Conservation (phyloP, 1,284 basidiomycete genomes). For the Coniferiporia sulphurascens region DNA sequence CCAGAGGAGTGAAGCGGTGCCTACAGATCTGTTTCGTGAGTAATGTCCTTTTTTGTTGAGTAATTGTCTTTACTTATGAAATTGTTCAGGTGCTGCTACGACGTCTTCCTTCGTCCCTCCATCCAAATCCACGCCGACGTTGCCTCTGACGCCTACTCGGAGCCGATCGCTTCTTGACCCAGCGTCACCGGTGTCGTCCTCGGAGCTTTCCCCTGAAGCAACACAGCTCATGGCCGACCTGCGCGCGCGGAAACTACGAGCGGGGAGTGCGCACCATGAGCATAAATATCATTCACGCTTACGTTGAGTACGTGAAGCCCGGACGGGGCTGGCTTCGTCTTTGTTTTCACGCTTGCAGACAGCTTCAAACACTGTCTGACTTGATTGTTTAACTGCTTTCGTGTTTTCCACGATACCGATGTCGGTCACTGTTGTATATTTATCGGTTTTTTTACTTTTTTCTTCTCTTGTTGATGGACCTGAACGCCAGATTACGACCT, state of each 20-base stretch:
- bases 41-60: not conserved
- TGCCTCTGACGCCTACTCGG: conserved; percentile 27
- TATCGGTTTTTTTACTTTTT: not conserved
- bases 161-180: conserved; percentile 25
- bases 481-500: too few relatives aligned
- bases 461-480: not conserved
- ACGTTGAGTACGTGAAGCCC: not conserved
- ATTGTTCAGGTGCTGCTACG: conserved; percentile 9
- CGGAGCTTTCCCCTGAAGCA: conserved; percentile 64
- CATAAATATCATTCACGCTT: not conserved
- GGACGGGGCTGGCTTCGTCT: not conserved
- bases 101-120: conserved; percentile 16
- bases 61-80: not conserved
- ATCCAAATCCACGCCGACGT: conserved; percentile 1
- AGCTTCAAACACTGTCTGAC: not conserved
- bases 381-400: not conserved
- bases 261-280: conserved; percentile 27
- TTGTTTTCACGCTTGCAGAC: not conserved
- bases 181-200: conserved; percentile 64
- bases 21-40: conserved; percentile 8
- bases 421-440: not conserved
- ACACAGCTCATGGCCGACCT: conserved; percentile 62
- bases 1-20: not conserved
- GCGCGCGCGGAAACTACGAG: conserved; percentile 49
- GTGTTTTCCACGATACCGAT: not conserved